Evolutionary conservation across 192 early-diverging fungal species (phyloP), one percentile per base, ranked within the genome.

Genomic region (Coemansia sp.): DNA sequence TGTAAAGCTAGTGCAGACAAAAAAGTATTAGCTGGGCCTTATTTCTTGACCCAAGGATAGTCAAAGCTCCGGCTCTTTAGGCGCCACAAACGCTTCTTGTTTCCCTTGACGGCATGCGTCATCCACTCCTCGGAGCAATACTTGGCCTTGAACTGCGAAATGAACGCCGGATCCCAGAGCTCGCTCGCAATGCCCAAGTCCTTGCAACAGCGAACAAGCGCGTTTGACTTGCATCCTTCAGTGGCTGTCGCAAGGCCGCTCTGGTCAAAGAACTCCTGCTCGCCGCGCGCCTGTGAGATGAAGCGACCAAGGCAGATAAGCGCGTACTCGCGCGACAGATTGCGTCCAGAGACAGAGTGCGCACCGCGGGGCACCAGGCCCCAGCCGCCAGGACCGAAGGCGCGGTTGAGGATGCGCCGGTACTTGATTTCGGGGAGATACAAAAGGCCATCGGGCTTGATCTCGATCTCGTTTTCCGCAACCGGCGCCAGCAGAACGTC

Each of bases 401-500:
- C 92, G 48, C 85, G 87, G 82, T 96, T 96, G 40, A 99, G 85
- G 51, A 96, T 93, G 40, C 95, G 89, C n/a, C 96, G 86, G 77
- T 96, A 97, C 63, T 97, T 97, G 68, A 99, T 99, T 80, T 97
- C 97, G 39, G 95, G 95, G 18, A 97, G 83, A 66, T 97, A 97
- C 21, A 95, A 68, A 39, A 94, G 61, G n/a, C 97, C 97, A 68
- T 99, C 97, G 29, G 95, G 95, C 73, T 92, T 95, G 63, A 95
- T 90, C 81, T 98, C 95, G 48, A 98, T 83, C 68, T 98, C 95
- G 12, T 79, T 79, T n/a, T 84, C 74, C n/a, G 81, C 57, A 5
- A 98, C 64, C 8, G 89, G 87, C 29, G 83, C 84, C 85, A 92
- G 76, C 58, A 98, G 75, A 8, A 91, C 64, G 3, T 93, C 87